Evolutionary conservation across 352 stramenopile genomes (phyloP).

Genomic region (Globisporangium ultimum): DNA sequence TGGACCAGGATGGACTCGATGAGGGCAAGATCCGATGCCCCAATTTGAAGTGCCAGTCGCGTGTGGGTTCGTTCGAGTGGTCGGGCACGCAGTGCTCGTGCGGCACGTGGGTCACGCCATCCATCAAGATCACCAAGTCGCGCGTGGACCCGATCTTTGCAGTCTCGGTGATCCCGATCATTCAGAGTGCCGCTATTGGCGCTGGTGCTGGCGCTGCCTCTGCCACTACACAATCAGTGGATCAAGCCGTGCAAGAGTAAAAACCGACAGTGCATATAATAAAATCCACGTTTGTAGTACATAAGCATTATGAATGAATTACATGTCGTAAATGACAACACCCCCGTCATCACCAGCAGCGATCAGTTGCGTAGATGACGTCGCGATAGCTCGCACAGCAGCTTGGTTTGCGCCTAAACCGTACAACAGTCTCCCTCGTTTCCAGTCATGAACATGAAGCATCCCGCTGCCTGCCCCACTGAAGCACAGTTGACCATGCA

Average conservation of each 20-base stretch:
- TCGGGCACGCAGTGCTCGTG: constrained; percentile 81
- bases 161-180: constrained; percentile 24
- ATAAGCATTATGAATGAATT: background rate
- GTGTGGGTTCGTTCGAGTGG: constrained; percentile 70
- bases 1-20: constrained; percentile 54
- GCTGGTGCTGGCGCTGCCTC: constrained; percentile 17
- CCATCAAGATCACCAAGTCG: constrained; percentile 82
- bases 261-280: constrained; percentile 1
- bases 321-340: constrained; percentile 77
- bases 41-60: constrained; percentile 62
- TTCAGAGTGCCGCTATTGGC: constrained; percentile 18
- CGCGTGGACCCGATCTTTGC: constrained; percentile 47
- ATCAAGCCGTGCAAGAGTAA: constrained; percentile 7
- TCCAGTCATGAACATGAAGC: constrained; percentile 82
- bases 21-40: constrained; percentile 77
- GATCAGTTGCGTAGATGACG: constrained; percentile 47
- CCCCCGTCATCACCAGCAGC: constrained; percentile 81
- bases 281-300: background rate
- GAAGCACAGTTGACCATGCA: constrained; percentile 68
- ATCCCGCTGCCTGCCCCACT: constrained; percentile 82
- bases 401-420: constrained; percentile 83
- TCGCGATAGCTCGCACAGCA: constrained; percentile 65
- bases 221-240: too few species aligned
- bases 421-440: constrained; percentile 63
- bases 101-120: constrained; percentile 80